phyloP scores from a whole-genome alignment of 2,329 filamentous ascomycete species.

The Lecanosticta acicola region DNA sequence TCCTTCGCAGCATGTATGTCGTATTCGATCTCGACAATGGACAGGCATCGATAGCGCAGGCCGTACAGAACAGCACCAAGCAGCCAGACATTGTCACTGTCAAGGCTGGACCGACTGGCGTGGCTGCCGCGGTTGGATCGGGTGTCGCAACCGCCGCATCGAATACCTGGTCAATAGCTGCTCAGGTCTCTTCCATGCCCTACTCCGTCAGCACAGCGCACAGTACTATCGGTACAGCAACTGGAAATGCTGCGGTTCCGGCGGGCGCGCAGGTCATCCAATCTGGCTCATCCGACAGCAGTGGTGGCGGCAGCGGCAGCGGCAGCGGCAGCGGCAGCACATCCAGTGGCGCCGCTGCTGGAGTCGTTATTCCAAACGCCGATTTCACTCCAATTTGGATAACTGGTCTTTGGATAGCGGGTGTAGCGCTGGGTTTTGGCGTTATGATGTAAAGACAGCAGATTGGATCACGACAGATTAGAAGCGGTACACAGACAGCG shows the following conservation, averaged over 20 bases:
- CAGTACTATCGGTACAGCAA: slow-evolving; percentile 27
- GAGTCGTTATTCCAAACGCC: slow-evolving; percentile 7
- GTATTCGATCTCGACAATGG: slow-evolving; percentile 35
- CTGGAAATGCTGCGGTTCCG: slow-evolving; percentile 29
- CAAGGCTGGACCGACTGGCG: slow-evolving; percentile 23
- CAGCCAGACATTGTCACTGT: slow-evolving; percentile 24
- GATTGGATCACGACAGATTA: not conserved
- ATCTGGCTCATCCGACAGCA: slow-evolving; percentile 1
- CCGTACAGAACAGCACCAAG: slow-evolving; percentile 22
- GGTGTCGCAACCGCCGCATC: slow-evolving; percentile 16
- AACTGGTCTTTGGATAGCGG: slow-evolving; percentile 8
- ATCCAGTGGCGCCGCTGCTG: slow-evolving; percentile 10
- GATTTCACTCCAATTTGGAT: slow-evolving; percentile 14
- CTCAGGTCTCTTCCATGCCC: slow-evolving; percentile 12
- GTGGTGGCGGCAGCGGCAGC: slow-evolving; percentile 3
- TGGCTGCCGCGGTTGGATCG: slow-evolving; percentile 23
- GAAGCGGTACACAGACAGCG: too few relatives aligned
- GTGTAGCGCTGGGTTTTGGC: slow-evolving; percentile 11
- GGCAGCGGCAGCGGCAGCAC: slow-evolving; percentile 1
- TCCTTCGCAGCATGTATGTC: slow-evolving; percentile 32
- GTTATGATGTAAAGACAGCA: slow-evolving; percentile 15
- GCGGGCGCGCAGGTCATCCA: slow-evolving; percentile 16
- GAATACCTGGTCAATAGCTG: slow-evolving; percentile 17
- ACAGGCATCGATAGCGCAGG: slow-evolving; percentile 31
- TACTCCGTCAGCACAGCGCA: slow-evolving; percentile 20